phyloP scores from a whole-genome alignment of 2,329 filamentous ascomycete genomes.

The Cytospora leucostoma region DNA sequence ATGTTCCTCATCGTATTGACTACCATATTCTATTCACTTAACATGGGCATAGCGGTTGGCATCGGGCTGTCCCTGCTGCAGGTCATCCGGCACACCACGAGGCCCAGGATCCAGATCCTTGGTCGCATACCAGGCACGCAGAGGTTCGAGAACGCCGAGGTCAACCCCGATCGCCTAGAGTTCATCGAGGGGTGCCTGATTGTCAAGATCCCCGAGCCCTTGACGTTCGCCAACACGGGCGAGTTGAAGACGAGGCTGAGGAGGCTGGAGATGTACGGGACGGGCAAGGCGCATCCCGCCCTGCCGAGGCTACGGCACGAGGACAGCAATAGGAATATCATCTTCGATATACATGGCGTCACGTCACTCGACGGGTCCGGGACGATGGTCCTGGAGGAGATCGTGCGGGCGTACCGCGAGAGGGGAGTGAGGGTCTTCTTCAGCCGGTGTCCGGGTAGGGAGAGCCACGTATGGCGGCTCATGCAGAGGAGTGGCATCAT shows the following conservation, averaged over 20 bases:
- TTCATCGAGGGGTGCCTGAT: conserved; percentile 92
- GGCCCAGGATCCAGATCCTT: conserved; percentile 93
- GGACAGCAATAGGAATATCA: conserved; percentile 87
- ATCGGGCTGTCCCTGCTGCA: conserved; percentile 88
- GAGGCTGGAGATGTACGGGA: conserved; percentile 88
- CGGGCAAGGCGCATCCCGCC: conserved; percentile 79
- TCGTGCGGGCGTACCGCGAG: conserved; percentile 77
- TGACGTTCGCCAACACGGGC: conserved; percentile 96
- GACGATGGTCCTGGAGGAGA: conserved; percentile 87
- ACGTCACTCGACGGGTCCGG: conserved; percentile 92
- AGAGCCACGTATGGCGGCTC: conserved; percentile 66
- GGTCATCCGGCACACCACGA: conserved; percentile 86
- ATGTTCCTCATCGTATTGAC: conserved; percentile 90
- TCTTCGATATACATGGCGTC: conserved; percentile 98
- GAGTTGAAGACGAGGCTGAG: conserved; percentile 82
- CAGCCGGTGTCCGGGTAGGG: conserved; percentile 52
- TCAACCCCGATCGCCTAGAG: conserved; percentile 73
- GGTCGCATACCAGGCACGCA: conserved; percentile 83
- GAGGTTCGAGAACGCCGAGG: conserved; percentile 82
- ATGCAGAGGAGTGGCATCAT: conserved; percentile 84
- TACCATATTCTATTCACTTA: conserved; percentile 93
- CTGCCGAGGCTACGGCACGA: conserved; percentile 74
- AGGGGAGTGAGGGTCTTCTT: conserved; percentile 79
- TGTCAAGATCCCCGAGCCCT: conserved; percentile 94
- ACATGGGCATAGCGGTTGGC: conserved; percentile 89